These are phyloP conservation scores for Kodamaea hsintzibuensis DNA, from an alignment of 805 yeast species.

Conservation along the genomic window DNA sequence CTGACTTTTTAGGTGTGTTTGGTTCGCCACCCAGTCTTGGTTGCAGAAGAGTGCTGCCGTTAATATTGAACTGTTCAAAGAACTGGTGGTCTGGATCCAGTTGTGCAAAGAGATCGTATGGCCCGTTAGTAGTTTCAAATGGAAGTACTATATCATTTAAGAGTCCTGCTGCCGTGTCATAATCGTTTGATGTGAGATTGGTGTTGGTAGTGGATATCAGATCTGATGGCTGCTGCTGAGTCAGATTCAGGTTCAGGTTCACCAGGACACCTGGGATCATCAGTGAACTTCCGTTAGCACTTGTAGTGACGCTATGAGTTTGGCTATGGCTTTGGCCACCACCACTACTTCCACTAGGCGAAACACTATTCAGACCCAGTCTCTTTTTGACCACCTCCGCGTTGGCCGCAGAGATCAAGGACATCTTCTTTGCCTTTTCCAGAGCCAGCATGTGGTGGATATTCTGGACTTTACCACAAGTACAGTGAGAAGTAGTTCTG, in stretches of 20 bases:
- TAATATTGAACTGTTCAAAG: background rate
- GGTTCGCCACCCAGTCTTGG: background rate
- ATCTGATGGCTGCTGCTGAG: background rate
- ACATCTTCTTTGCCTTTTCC: conserved; percentile 19
- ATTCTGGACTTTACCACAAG: conserved; percentile 24
- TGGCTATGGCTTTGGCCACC: background rate
- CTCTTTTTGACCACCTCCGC: conserved; percentile 14
- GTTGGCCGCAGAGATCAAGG: conserved; percentile 16
- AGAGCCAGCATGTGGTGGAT: conserved; percentile 15
- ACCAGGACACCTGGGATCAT: background rate
- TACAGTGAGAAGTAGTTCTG: conserved; percentile 41
- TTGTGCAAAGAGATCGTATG: conserved; percentile 1
- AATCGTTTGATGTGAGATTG: background rate
- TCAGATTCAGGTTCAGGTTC: background rate
- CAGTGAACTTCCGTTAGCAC: background rate
- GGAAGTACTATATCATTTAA: conserved; percentile 2
- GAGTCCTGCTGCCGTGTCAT: background rate
- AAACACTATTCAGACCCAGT: background rate
- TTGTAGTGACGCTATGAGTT: too few relatives aligned
- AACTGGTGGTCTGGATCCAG: background rate
- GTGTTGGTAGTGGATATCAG: background rate
- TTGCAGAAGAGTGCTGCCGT: background rate
- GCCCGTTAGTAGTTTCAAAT: background rate
- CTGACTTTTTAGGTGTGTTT: background rate
- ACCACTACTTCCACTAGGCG: background rate